Evolutionary conservation across 768 basidiomycete species (phyloP).

Genomic region (Jaapia argillacea): DNA sequence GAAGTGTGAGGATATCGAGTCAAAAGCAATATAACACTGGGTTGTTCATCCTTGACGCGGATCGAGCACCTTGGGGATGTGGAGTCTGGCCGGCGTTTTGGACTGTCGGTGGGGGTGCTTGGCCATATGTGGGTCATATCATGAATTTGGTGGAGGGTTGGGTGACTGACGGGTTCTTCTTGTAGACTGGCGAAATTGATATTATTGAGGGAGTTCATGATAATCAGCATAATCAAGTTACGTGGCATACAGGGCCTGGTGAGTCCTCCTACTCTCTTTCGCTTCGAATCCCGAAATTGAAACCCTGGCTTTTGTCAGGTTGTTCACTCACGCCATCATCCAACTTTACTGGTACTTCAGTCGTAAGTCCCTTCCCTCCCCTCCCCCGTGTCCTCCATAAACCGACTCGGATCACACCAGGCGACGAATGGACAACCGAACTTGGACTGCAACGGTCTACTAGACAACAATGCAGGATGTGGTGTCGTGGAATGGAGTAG

Average conservation of each 20-base stretch:
- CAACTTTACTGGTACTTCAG: slow-evolving; percentile 53
- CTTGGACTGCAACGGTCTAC: slow-evolving; percentile 40
- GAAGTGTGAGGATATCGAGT: slow-evolving; percentile 72
- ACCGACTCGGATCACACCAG: slow-evolving; percentile 15
- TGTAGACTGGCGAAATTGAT: slow-evolving; percentile 70
- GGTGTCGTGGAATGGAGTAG: slow-evolving; percentile 71
- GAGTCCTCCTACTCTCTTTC: slow-evolving; percentile 6
- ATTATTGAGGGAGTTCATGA: slow-evolving; percentile 82
- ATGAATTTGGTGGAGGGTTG: neutral
- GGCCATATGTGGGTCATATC: slow-evolving; percentile 49
- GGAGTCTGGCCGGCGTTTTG: slow-evolving; percentile 84
- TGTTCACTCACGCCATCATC: slow-evolving; percentile 45
- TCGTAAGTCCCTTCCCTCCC: slow-evolving; percentile 29
- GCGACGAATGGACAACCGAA: slow-evolving; percentile 39
- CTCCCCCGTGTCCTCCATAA: neutral
- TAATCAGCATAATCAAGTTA: slow-evolving; percentile 76
- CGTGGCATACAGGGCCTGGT: slow-evolving; percentile 69
- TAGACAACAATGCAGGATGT: slow-evolving; percentile 61
- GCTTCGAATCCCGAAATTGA: slow-evolving; percentile 2
- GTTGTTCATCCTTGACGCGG: slow-evolving; percentile 76
- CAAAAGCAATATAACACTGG: slow-evolving; percentile 58
- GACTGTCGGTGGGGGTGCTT: slow-evolving; percentile 49
- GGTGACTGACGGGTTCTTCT: slow-evolving; percentile 5
- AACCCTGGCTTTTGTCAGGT: slow-evolving; percentile 33
- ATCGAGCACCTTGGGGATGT: slow-evolving; percentile 84